These are phyloP conservation scores for Saturnispora silvae DNA, from an alignment of 805 yeast genomes.

Conservation along the genomic window DNA sequence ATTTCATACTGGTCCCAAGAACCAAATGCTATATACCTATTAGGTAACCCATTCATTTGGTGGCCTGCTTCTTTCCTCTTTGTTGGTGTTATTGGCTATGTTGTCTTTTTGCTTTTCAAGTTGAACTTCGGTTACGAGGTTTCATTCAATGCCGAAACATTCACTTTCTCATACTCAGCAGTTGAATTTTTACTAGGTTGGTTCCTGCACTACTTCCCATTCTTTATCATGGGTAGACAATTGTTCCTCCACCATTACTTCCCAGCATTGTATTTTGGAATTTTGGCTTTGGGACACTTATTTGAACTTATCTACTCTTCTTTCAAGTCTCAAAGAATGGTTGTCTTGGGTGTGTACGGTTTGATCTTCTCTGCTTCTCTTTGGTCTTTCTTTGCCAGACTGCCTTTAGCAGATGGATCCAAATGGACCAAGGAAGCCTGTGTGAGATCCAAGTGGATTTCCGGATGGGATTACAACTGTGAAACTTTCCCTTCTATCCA, in stretches of 20 bases:
- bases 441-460: slow-evolving; percentile 40
- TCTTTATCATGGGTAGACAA: slow-evolving; percentile 85
- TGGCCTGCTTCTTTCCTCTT: slow-evolving; percentile 55
- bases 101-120: slow-evolving; percentile 37
- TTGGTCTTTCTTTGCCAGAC: slow-evolving; percentile 47
- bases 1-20: slow-evolving; percentile 69
- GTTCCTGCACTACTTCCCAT: slow-evolving; percentile 62
- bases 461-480: slow-evolving; percentile 88
- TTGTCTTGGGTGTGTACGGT: slow-evolving; percentile 36
- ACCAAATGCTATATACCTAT: slow-evolving; percentile 45
- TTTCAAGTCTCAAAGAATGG: slow-evolving; percentile 29
- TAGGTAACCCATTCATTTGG: slow-evolving; percentile 78
- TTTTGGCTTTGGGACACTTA: slow-evolving; percentile 27
- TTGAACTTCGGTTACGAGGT: slow-evolving; percentile 51
- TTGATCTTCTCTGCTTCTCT: slow-evolving; percentile 40
- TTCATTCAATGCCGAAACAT: slow-evolving; percentile 40
- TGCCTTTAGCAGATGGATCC: slow-evolving; percentile 72
- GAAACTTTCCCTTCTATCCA: slow-evolving; percentile 32
- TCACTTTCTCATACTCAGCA: slow-evolving; percentile 55
- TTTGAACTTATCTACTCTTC: slow-evolving; percentile 24
- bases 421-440: slow-evolving; percentile 32
- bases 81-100: slow-evolving; percentile 38
- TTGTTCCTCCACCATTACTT: slow-evolving; percentile 87
- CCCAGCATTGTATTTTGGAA: slow-evolving; percentile 76
- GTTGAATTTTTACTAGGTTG: slow-evolving; percentile 60